These are phyloP conservation scores for Salicornia ramosissima DNA, from an alignment of 148 eudicot genomes.

Conservation along the genomic window DNA sequence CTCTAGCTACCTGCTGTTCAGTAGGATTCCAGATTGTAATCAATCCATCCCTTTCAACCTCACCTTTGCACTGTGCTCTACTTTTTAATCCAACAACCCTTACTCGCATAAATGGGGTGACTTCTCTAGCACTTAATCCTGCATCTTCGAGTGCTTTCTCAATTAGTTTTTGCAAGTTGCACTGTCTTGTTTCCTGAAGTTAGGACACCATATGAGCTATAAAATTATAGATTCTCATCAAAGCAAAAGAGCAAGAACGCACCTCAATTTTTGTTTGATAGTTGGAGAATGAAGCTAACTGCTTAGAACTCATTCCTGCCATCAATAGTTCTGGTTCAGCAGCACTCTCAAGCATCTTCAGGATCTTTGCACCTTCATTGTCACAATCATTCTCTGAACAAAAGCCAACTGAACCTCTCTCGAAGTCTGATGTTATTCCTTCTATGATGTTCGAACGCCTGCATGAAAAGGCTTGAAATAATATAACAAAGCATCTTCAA, in stretches of 20 bases:
- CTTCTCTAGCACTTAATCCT: conserved; percentile 67
- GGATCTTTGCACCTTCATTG: conserved; percentile 71
- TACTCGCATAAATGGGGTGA: conserved; percentile 79
- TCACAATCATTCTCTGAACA: conserved; percentile 33
- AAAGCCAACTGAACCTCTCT: conserved; percentile 33
- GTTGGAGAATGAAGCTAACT: conserved; percentile 54
- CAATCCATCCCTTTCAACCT: conserved; percentile 49
- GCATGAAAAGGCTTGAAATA: conserved; percentile 16
- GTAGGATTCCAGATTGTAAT: conserved; percentile 93
- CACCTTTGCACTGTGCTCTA: conserved; percentile 22
- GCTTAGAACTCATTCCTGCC: conserved; percentile 88
- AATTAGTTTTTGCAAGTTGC: conserved; percentile 55
- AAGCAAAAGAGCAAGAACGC: conserved; percentile 13
- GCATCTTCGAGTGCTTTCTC: conserved; percentile 73
- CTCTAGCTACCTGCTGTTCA: conserved; percentile 57
- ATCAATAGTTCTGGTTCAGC: conserved; percentile 90
- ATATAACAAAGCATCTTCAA: background rate
- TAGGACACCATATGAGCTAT: conserved; percentile 11
- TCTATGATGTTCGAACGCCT: conserved; percentile 76
- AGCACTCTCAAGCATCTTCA: conserved; percentile 71
- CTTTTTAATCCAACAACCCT: conserved; percentile 66
- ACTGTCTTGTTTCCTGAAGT: conserved; percentile 61
- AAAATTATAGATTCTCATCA: conserved; percentile 5
- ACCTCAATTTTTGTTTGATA: conserved; percentile 80
- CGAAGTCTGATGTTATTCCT: conserved; percentile 63